A percentile compares a stretch with the other conserved stretches of the same genome.
Evolutionary conservation across 805 yeast genomes (phyloP).

Genomic region (Schwanniomyces yamadae): DNA sequence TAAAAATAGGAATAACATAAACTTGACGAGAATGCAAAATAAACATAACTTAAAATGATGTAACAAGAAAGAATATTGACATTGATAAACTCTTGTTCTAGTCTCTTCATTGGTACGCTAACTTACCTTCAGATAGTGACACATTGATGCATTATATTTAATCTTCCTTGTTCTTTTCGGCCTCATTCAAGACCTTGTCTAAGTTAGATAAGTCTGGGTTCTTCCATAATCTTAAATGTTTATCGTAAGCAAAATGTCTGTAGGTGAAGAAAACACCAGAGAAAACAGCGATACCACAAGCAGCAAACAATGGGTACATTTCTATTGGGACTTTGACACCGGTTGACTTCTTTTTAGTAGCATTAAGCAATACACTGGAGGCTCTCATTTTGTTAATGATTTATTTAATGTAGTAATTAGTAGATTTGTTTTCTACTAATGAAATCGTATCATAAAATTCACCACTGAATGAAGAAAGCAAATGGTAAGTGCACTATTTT

Average conservation of each 20-base stretch:
- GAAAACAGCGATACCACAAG: constrained; percentile 39
- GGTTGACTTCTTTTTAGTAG: constrained; percentile 35
- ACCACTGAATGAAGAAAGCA: too few species aligned
- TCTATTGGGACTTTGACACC: constrained; percentile 34
- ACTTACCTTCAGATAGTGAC: too few species aligned
- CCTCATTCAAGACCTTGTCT: constrained; percentile 42
- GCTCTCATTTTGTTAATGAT: constrained; percentile 38
- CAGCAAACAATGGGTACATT: constrained; percentile 48
- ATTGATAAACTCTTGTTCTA: too few species aligned
- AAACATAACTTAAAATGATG: too few species aligned
- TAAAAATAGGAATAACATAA: too few species aligned
- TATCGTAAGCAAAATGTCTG: constrained; percentile 47
- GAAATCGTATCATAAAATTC: constrained; percentile 4
- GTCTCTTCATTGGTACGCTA: too few species aligned
- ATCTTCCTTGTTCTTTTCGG: constrained; percentile 22
- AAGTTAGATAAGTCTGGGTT: constrained; percentile 44
- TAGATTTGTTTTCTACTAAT: too few species aligned
- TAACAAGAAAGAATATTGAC: too few species aligned
- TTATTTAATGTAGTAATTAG: too few species aligned
- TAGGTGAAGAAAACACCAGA: constrained; percentile 44
- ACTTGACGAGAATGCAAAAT: too few species aligned
- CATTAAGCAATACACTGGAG: constrained; percentile 38
- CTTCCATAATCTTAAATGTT: constrained; percentile 47
- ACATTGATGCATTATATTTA: neutral
- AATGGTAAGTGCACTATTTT: too few species aligned